Base-by-base conservation (phyloP, 257 asterid species). In the Primulina eburnea region DNA sequence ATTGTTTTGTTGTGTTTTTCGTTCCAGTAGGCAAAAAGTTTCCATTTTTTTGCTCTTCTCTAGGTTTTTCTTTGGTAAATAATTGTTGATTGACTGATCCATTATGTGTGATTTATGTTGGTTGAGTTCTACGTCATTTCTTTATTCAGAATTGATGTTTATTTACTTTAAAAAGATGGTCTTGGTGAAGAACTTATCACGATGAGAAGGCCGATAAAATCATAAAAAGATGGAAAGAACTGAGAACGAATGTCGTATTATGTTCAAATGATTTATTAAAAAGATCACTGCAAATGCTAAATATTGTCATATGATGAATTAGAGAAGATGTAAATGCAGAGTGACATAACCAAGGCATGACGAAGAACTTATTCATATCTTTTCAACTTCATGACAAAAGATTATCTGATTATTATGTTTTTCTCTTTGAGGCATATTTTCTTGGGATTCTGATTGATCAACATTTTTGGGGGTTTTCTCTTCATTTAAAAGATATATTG, bases 121-220 rank as follows among this genome's bases (percentile, higher is more conserved):
- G 24, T 10, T 67, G 18, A 9, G 40, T 37, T 34, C 10, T 52
- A 7, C 59, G 60, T 40, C 47, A 55, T 60, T 17, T 10, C 63
- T 62, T 50, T 29, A n/a, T 70, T 43, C 32, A 71, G 26, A 37
- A 38, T 12, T 21, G n/a, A 34, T 69, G 83, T 11, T 64, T 77
- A 29, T 78, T 14, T 4, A 4, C 16, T 33, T 57, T 8, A 32
- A 16, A 21, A 8, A 8, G 18, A 37, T 67, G 64, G 40, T 57
- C 21, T 40, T 62, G 63, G 57, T 61, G 60, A 56, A 35, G 47
- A 68, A 64, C 35, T 73, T 68, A 12, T 38, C 16, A n/a, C 64
- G 12, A 3, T 20, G 60, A 26, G 1, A 32, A 9, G 20, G 47
- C 2, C 62, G 37, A 34, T 33, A 10, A 6, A 6, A 37, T 24